Percentiles rank a stretch among this genome's conserved stretches.
phyloP scores from a whole-genome alignment of 495 filamentous ascomycete species.

The Terfezia boudieri region DNA sequence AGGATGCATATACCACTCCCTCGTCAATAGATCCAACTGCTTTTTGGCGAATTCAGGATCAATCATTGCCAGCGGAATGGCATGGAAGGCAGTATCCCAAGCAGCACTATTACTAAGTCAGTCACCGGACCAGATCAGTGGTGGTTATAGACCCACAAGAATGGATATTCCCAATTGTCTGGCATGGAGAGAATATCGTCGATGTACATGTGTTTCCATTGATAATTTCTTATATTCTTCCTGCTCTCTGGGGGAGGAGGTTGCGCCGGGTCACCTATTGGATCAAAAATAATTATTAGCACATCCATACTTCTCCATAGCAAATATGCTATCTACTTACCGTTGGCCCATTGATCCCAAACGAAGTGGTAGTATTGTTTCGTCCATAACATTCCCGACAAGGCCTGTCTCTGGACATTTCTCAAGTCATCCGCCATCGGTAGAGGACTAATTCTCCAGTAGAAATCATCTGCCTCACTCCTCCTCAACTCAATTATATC shows the following conservation, averaged over 20 bases:
- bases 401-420: constrained; percentile 85
- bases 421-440: constrained; percentile 87
- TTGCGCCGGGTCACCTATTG: constrained; percentile 30
- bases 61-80: constrained; percentile 87
- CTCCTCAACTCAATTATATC: constrained; percentile 68
- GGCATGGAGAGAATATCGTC: constrained; percentile 95
- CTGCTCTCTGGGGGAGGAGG: constrained; percentile 63
- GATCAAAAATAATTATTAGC: no score
- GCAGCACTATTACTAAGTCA: constrained; percentile 30
- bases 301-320: background rate
- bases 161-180: constrained; percentile 95
- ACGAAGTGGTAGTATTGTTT: constrained; percentile 95
- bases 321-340: background rate
- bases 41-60: constrained; percentile 96
- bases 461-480: constrained; percentile 87
- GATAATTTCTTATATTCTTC: constrained; percentile 60
- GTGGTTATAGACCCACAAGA: constrained; percentile 31
- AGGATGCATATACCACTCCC: constrained; percentile 98
- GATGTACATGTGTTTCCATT: constrained; percentile 83
- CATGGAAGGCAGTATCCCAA: constrained; percentile 94
- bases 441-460: constrained; percentile 73
- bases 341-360: constrained; percentile 93
- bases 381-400: constrained; percentile 92
- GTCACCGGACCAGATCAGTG: background rate
- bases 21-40: constrained; percentile 80